phyloP scores from a whole-genome alignment of 2,329 filamentous ascomycete species.

The Macrophomina pseudophaseolina region DNA sequence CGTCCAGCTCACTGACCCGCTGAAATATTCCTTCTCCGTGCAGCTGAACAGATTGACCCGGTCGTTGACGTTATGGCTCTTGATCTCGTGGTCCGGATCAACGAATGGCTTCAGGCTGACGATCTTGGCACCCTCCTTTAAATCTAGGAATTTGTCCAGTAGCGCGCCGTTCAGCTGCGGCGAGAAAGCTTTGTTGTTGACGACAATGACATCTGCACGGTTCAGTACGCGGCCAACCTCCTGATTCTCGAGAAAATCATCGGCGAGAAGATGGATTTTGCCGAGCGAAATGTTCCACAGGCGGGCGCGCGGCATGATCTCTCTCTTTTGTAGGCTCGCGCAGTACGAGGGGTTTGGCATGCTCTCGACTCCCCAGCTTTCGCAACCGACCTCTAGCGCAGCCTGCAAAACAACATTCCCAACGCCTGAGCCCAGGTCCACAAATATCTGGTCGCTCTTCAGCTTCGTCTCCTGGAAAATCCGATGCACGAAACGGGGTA shows the following conservation, averaged over 20 bases:
- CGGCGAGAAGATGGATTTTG: constrained; percentile 76
- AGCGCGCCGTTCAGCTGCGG: constrained; percentile 83
- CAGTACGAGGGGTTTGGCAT: constrained; percentile 89
- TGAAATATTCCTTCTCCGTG: constrained; percentile 75
- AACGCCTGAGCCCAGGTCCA: constrained; percentile 94
- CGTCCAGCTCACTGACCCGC: constrained; percentile 84
- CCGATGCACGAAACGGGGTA: constrained; percentile 80
- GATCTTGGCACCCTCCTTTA: constrained; percentile 88
- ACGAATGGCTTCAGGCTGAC: constrained; percentile 94
- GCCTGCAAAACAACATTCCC: constrained; percentile 95
- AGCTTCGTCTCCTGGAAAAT: constrained; percentile 81
- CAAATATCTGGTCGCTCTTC: constrained; percentile 83
- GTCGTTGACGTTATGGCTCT: constrained; percentile 79
- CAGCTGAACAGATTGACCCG: constrained; percentile 24
- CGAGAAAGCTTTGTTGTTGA: constrained; percentile 97
- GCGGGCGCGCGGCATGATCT: constrained; percentile 76
- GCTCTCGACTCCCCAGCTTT: constrained; percentile 96
- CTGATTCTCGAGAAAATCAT: constrained; percentile 79
- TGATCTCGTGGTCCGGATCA: constrained; percentile 78
- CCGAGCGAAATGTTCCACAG: constrained; percentile 89
- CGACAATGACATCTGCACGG: constrained; percentile 90
- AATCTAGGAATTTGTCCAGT: constrained; percentile 86
- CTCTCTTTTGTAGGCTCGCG: constrained; percentile 77
- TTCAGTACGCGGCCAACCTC: constrained; percentile 75
- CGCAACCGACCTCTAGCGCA: constrained; percentile 89